A percentile compares a stretch with the other conserved stretches of the same genome.
These are phyloP conservation scores for Phaeosphaeria sp. DNA, from an alignment of 2,329 filamentous ascomycete species.

Conservation along the genomic window DNA sequence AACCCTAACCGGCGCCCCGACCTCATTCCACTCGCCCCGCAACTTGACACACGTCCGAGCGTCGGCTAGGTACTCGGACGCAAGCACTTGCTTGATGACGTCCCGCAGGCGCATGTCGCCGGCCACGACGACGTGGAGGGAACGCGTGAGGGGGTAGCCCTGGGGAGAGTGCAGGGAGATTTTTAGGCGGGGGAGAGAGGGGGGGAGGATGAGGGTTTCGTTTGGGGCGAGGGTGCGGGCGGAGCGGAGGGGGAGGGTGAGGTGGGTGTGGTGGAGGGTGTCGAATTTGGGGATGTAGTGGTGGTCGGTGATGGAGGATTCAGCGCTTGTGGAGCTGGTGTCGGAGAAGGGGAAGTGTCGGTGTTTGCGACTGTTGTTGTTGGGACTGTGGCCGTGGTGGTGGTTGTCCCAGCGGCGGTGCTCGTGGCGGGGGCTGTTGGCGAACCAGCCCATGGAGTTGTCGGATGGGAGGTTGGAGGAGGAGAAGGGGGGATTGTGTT, in stretches of 20 bases:
- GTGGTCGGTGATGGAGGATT: not conserved
- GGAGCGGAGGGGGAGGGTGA: not conserved
- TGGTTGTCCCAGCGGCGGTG: too few species aligned
- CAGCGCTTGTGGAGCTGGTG: not conserved
- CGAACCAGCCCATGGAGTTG: not conserved
- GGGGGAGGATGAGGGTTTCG: constrained; percentile 14
- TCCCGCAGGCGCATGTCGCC: constrained; percentile 19
- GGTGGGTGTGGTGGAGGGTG: not conserved
- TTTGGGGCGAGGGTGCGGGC: not conserved
- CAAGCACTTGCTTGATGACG: constrained; percentile 14
- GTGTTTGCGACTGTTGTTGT: not conserved
- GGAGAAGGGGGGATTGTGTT: constrained; percentile 6
- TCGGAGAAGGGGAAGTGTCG: not conserved
- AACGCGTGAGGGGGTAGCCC: not conserved
- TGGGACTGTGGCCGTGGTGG: not conserved
- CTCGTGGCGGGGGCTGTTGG: not conserved
- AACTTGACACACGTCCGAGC: constrained; percentile 8
- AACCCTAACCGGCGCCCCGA: constrained; percentile 1
- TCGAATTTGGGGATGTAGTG: not conserved
- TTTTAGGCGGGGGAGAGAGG: constrained; percentile 4
- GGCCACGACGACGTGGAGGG: constrained; percentile 11
- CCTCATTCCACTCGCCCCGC: constrained; percentile 19
- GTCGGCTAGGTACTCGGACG: not conserved
- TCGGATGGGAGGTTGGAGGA: constrained; percentile 2
- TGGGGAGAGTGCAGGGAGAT: constrained; percentile 5